Percentiles rank a stretch among this genome's conserved stretches.
Conservation (phyloP, 2,329 filamentous ascomycete species). For the Pseudogymnoascus sp. region DNA sequence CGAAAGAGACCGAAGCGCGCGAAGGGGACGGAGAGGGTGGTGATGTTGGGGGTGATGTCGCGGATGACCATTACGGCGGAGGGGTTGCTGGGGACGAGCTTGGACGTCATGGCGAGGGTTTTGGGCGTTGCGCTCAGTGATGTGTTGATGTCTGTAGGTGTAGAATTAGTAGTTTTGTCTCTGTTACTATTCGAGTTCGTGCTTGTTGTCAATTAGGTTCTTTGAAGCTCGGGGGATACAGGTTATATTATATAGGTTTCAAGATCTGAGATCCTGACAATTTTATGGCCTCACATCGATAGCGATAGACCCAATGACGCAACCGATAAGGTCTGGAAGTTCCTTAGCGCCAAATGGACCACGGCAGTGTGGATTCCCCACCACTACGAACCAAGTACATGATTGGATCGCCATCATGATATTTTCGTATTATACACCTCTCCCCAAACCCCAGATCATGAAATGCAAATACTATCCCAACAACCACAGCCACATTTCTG, state of each 20-base stretch:
- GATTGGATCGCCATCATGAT: neutral
- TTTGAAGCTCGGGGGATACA: neutral
- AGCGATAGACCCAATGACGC: neutral
- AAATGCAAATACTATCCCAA: constrained; percentile 1
- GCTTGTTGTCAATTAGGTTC: neutral
- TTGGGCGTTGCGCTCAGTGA: neutral
- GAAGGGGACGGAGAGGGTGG: constrained; percentile 77
- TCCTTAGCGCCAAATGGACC: neutral
- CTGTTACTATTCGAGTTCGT: neutral
- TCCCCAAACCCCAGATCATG: neutral
- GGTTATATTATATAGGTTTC: neutral
- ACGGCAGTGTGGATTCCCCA: neutral
- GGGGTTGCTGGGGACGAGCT: constrained; percentile 60
- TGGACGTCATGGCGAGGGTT: neutral
- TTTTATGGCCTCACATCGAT: neutral
- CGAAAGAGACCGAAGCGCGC: constrained; percentile 68
- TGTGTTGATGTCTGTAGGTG: neutral
- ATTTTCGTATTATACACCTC: neutral
- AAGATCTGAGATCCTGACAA: neutral
- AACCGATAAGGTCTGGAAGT: neutral
- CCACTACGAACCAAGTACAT: neutral
- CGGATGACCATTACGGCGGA: constrained; percentile 84
- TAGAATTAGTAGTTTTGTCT: neutral
- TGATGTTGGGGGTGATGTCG: constrained; percentile 68
- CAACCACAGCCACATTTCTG: neutral